Evolutionary conservation across 176 grass and related monocot genomes (phyloP).

Genomic region (Luzula sylvatica): DNA sequence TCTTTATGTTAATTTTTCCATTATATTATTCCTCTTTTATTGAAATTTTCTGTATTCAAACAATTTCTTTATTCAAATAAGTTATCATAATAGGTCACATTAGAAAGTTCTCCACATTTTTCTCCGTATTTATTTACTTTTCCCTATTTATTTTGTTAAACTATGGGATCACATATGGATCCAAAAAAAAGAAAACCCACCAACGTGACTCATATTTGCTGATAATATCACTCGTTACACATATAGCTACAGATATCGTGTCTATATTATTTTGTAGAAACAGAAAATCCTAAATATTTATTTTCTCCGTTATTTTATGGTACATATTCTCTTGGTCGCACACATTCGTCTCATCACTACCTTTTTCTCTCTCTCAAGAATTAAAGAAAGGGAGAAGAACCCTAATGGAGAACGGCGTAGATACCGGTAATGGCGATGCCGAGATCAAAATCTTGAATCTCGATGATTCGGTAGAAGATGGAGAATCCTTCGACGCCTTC

Average conservation of each 20-base stretch:
- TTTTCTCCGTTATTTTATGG: neutral
- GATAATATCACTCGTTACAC: neutral
- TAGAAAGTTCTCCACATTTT: no score
- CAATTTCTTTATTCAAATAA: no score
- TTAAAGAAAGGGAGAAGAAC: neutral
- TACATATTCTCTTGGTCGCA: neutral
- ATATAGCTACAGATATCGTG: no score
- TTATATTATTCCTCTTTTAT: no score
- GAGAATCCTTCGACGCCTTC: conserved; percentile 14
- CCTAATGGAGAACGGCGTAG: conserved; percentile 18
- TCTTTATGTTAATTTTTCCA: no score
- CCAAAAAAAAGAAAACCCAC: neutral
- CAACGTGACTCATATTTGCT: neutral
- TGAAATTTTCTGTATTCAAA: no score
- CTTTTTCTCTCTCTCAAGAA: conserved; percentile 1
- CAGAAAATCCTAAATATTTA: no score
- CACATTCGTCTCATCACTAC: neutral
- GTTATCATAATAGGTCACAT: no score
- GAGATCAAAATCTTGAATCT: conserved; percentile 2
- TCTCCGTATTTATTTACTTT: no score
- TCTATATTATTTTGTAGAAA: no score
- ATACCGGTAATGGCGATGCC: conserved; percentile 1
- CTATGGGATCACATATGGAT: neutral
- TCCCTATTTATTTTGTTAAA: no score
- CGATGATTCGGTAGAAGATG: conserved; percentile 8